Percentiles rank a stretch among this genome's conserved stretches.
Conservation (phyloP, 352 stramenopile genomes). For the Globisporangium parvum region DNA sequence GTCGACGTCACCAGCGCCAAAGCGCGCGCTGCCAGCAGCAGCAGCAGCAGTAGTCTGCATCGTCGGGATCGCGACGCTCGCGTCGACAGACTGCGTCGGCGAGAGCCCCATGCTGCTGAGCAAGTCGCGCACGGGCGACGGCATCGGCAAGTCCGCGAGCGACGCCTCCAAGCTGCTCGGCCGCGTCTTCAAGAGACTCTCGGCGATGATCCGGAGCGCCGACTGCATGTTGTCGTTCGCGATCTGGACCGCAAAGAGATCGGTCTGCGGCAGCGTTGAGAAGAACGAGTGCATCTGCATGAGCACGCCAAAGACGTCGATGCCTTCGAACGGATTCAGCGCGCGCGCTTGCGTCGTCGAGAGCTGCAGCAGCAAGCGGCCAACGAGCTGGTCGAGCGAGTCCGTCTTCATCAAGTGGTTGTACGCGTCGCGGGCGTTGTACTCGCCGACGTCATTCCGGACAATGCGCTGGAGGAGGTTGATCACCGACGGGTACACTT, state of each 20-base stretch:
- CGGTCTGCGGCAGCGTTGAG: conserved; percentile 51
- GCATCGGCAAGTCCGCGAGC: conserved; percentile 51
- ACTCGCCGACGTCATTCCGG: conserved; percentile 72
- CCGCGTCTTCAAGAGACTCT: conserved; percentile 50
- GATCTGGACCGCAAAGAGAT: conserved; percentile 65
- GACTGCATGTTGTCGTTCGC: conserved; percentile 74
- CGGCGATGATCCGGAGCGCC: conserved; percentile 59
- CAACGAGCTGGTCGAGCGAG: conserved; percentile 73
- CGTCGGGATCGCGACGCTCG: too few species aligned
- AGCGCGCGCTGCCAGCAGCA: not conserved
- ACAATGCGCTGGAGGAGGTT: conserved; percentile 77
- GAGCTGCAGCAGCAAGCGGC: conserved; percentile 64
- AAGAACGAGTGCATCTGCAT: conserved; percentile 88
- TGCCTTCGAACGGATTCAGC: conserved; percentile 63
- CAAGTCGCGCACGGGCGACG: conserved; percentile 44
- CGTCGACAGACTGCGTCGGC: not conserved
- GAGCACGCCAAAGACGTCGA: conserved; percentile 77
- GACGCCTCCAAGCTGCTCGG: conserved; percentile 45
- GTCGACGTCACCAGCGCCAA: not conserved
- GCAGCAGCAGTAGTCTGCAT: not conserved
- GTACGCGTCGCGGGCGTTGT: conserved; percentile 61
- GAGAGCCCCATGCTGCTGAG: conserved; percentile 34
- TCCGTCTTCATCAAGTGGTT: conserved; percentile 74
- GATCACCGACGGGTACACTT: conserved; percentile 74
- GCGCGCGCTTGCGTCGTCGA: conserved; percentile 46